These are phyloP conservation scores for Xylaria sp. DNA, from an alignment of 2,329 filamentous ascomycete species.

Conservation along the genomic window DNA sequence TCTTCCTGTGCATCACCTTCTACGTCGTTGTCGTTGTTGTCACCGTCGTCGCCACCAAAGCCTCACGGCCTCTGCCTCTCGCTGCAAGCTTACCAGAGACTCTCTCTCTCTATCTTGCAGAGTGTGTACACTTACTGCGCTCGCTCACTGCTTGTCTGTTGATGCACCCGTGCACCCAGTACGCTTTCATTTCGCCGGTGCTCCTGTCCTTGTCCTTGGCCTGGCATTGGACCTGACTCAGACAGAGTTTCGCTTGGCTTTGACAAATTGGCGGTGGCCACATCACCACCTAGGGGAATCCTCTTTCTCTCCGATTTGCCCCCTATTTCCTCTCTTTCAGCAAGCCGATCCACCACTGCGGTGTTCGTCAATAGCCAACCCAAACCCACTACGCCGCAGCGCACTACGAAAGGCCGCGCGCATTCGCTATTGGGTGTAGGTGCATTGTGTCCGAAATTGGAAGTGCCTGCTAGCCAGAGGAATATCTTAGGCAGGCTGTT, in stretches of 20 bases:
- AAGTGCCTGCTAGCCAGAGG: slow-evolving; percentile 20
- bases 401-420: slow-evolving; percentile 19
- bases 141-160: slow-evolving; percentile 15
- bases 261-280: slow-evolving; percentile 49
- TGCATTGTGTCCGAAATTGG: slow-evolving; percentile 21
- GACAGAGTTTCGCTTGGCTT: slow-evolving; percentile 51
- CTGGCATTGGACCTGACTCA: slow-evolving; percentile 47
- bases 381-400: slow-evolving; percentile 13
- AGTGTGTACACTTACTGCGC: slow-evolving; percentile 18
- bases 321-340: slow-evolving; percentile 40
- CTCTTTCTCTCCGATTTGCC: slow-evolving; percentile 42
- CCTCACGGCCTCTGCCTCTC: slow-evolving; percentile 12
- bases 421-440: slow-evolving; percentile 31
- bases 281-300: slow-evolving; percentile 45
- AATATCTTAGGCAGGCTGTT: slow-evolving; percentile 13
- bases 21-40: slow-evolving; percentile 26
- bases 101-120: slow-evolving; percentile 18
- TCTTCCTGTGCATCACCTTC: slow-evolving; percentile 35
- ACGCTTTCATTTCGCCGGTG: slow-evolving; percentile 32
- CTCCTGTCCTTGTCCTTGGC: slow-evolving; percentile 43
- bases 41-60: slow-evolving; percentile 4
- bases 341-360: slow-evolving; percentile 41
- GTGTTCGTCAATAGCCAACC: slow-evolving; percentile 23
- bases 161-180: slow-evolving; percentile 27
- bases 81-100: slow-evolving; percentile 17